Base-by-base conservation (phyloP, 2,329 filamentous ascomycete species). In the Graphiopsis chlorocephala region DNA sequence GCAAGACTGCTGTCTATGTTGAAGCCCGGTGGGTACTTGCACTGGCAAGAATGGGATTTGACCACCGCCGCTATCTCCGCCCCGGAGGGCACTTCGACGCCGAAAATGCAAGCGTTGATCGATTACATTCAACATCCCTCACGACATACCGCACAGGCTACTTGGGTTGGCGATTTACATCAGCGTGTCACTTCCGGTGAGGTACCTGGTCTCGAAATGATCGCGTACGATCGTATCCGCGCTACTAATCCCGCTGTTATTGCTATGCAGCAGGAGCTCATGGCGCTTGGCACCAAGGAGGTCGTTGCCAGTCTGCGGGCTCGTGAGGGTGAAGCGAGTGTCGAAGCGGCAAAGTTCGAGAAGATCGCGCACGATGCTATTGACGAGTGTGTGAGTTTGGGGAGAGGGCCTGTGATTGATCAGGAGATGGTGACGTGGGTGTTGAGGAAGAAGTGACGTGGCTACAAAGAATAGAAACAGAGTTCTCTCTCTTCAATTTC, bases 41-140 rank as follows among this genome's bases (percentile, higher is more conserved):
- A 73, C 25, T 73, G 70, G 71, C 66, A 69, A 38, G 69, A 71
- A 63, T 69, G 66, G 25, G 61, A 70, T 45, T 42, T 63, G 12
- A 35, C 47, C 10, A 66, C 33, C 1, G 64, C 67, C 26, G 61
- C 58, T 20, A 28, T 69, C 10, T 25, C 68, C 1, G 29, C 66
- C 3, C 58, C 66, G 17, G 52, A 59, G 12, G 55, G 20, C n/a
- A 38, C 38, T 3, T 5, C 55, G 1, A 56, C 62, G 0, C 42
- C 42, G 7, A 59, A 59, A 15, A 25, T 52, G 28, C 25, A 47
- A 20, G 20, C 29, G 28, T 17, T 53, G 15, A 53, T 53, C n/a
- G 50, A 53, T 14, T 53, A 53, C 28, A 53, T 53, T 10, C 26
- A 53, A 3, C 50, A 53, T 28, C 50, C 50, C 3, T 29, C 50